These are phyloP conservation scores for Elongisporangium undulatum DNA, from an alignment of 352 stramenopile genomes.

Conservation along the genomic window DNA sequence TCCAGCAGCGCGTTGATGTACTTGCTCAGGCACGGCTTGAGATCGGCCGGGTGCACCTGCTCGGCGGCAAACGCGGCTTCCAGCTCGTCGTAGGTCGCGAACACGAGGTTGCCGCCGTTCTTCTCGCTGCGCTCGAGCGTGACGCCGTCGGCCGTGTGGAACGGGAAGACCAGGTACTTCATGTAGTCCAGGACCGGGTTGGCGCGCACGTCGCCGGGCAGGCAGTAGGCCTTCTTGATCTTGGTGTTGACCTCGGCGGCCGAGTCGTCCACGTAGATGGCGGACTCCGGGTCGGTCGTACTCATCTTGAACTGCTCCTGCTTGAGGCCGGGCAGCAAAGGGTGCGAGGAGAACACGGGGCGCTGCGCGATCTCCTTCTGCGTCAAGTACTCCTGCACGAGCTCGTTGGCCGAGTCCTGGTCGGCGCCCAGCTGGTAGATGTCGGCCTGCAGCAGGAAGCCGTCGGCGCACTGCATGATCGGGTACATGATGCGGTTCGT, in stretches of 20 bases:
- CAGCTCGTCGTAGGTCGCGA: conserved; percentile 88
- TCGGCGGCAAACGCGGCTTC: conserved; percentile 90
- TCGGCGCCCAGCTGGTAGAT: conserved; percentile 99
- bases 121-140: conserved; percentile 81
- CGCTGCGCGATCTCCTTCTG: conserved; percentile 67
- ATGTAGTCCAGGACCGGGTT: conserved; percentile 98
- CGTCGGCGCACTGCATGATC: conserved; percentile 98
- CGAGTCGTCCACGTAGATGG: conserved; percentile 98
- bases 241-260: conserved; percentile 94
- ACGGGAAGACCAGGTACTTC: conserved; percentile 93
- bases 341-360: conserved; percentile 95
- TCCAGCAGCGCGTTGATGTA: conserved; percentile 95
- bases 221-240: conserved; percentile 99
- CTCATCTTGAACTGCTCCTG: conserved; percentile 99
- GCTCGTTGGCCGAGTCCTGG: conserved; percentile 94
- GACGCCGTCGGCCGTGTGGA: conserved; percentile 50
- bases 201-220: conserved; percentile 73
- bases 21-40: conserved; percentile 93
- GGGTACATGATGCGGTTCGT: conserved; percentile 96
- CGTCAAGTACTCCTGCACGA: conserved; percentile 96
- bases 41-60: conserved; percentile 94
- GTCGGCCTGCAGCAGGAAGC: conserved; percentile 98
- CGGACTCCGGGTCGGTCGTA: conserved; percentile 96
- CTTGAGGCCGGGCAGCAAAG: conserved; percentile 98
- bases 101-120: conserved; percentile 83